phyloP scores from a whole-genome alignment of 495 filamentous ascomycete genomes.

The Lepraria neglecta region DNA sequence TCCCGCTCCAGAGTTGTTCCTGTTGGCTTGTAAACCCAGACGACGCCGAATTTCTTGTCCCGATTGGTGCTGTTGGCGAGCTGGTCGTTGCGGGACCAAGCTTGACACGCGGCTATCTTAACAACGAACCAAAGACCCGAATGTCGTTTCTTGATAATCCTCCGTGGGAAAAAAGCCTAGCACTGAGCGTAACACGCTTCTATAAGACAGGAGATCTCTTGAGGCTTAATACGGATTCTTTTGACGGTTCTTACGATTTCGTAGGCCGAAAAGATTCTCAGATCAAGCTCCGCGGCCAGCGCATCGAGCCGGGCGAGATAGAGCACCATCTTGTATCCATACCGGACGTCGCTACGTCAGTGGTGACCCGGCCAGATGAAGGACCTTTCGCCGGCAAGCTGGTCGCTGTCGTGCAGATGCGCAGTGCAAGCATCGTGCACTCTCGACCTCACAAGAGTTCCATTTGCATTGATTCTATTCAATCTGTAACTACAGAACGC shows the following conservation, averaged over 20 bases:
- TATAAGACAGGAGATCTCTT: conserved; percentile 38
- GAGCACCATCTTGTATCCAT: conserved; percentile 17
- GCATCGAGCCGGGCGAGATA: conserved; percentile 23
- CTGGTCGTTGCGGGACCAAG: conserved; percentile 37
- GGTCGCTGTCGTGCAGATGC: conserved; percentile 3
- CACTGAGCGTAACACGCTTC: background rate
- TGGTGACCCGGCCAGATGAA: background rate
- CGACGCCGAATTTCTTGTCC: conserved; percentile 31
- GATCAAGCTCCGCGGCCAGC: conserved; percentile 23
- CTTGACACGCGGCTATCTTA: conserved; percentile 35
- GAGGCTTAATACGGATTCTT: conserved; percentile 29
- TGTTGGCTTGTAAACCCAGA: conserved; percentile 38
- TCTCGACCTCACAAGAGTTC: background rate
- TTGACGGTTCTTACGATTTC: conserved; percentile 28
- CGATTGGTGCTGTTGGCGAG: conserved; percentile 38
- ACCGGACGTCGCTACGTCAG: background rate
- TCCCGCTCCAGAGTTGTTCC: conserved; percentile 11
- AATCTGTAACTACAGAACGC: background rate
- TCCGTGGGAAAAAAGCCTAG: conserved; percentile 3
- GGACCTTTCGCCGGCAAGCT: conserved; percentile 9
- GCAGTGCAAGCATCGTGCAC: too few relatives aligned
- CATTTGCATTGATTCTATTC: background rate
- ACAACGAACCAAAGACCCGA: conserved; percentile 33
- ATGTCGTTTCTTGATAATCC: conserved; percentile 31
- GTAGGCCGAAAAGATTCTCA: conserved; percentile 32